Evolutionary conservation across 1,284 basidiomycete genomes (phyloP), one percentile per base, ranked within the genome.

Genomic region (Trametes polyzona): DNA sequence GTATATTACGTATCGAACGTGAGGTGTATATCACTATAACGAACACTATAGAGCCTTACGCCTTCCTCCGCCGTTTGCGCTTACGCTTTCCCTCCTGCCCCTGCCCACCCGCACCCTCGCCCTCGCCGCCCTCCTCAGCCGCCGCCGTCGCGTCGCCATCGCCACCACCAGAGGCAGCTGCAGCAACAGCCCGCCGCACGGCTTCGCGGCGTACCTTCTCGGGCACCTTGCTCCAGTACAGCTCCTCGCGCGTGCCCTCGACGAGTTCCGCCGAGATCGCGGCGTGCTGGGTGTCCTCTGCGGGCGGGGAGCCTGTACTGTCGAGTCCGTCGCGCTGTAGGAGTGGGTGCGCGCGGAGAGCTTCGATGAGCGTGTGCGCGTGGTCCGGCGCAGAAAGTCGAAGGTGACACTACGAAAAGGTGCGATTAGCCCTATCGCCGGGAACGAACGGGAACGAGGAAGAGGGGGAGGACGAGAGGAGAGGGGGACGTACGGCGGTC

Each of bases 221-320:
- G 0, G 90, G 90, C 0, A 92, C 83, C 62, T 86, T 87, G 54
- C 83, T 80, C 90, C 90, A 93, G 65, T 92, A 93, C 17, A 92
- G 53, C 59, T 80, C 81, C 65, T 92, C 90, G 49, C 79, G 76
- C 66, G 74, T 83, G 2, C 87, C 89, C 9, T 72, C 69, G 0
- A 92, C 80, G 26, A 85, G 52, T 65, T 90, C 88, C 35, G 80
- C 63, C 14, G 57, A 47, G 12, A 90, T 78, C 1, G 73, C 11
- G 19, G 23, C 35, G 1, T 37, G 23, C 11, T 26, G 42, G 11
- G 42, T 17, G 10, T 21, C 43, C 19, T 37, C 42, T 2, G 48
- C 14, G 0, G 32, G 29, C 9, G 33, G n/a, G 0, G 55, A 6
- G 11, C 69, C 69, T 2, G 36, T 47, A 40, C 48, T 53, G 55